Percentiles rank a stretch among this genome's conserved stretches.
Evolutionary conservation across 139 green algal species (phyloP).

Genomic region (Spirogloea muscicola): DNA sequence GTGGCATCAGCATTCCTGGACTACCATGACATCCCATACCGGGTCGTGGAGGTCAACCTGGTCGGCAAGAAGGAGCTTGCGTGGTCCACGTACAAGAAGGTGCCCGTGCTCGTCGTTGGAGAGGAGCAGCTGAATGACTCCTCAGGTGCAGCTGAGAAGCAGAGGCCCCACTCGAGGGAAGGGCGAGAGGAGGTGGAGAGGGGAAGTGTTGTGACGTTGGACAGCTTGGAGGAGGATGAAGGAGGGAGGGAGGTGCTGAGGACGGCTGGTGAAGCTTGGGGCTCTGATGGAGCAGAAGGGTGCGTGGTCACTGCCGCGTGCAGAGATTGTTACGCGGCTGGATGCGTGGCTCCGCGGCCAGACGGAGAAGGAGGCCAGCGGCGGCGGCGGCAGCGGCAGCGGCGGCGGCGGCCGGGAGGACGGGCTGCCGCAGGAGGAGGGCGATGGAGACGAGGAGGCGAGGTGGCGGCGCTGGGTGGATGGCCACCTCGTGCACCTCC

Average conservation of each 20-base stretch:
- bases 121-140: conserved; percentile 78
- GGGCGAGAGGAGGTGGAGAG: background rate
- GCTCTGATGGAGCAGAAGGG: no score
- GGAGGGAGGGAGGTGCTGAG: no score
- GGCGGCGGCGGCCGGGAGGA: background rate
- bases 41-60: conserved; percentile 90
- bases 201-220: background rate
- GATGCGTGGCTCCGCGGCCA: no score
- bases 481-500: conserved; percentile 80
- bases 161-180: background rate
- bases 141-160: conserved; percentile 34
- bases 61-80: conserved; percentile 91
- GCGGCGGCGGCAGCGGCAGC: no score
- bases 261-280: no score
- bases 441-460: conserved; percentile 28
- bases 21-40: conserved; percentile 89
- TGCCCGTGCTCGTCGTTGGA: conserved; percentile 79
- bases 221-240: background rate
- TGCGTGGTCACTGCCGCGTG: no score
- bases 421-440: background rate
- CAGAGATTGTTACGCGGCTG: no score
- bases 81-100: conserved; percentile 78
- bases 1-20: conserved; percentile 75
- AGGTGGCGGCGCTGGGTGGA: conserved; percentile 78
- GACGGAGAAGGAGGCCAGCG: no score